Conservation (phyloP, 805 yeast species). For the Cyberlindnera samutprakarnensis region DNA sequence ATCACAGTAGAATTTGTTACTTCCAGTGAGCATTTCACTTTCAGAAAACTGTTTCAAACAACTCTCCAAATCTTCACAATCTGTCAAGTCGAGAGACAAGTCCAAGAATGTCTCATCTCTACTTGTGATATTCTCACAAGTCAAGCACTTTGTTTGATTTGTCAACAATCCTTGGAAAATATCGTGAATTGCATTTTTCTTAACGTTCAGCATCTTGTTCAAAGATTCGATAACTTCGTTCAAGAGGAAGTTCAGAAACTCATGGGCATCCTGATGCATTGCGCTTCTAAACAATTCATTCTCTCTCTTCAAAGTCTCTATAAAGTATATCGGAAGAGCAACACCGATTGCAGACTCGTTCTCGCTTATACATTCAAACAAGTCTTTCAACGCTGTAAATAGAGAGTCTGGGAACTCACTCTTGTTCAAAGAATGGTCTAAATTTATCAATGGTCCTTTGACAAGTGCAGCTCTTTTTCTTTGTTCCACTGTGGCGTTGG, state of each 20-base stretch:
- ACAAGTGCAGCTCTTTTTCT: slow-evolving; percentile 72
- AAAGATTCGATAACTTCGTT: slow-evolving; percentile 57
- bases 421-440: slow-evolving; percentile 57
- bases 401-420: slow-evolving; percentile 44
- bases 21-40: slow-evolving; percentile 76
- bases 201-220: slow-evolving; percentile 13
- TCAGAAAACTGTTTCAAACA: slow-evolving; percentile 78
- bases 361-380: slow-evolving; percentile 79
- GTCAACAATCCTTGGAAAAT: slow-evolving; percentile 81
- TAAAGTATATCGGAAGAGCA: slow-evolving; percentile 70
- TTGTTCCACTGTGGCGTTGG: slow-evolving; percentile 50
- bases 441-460: slow-evolving; percentile 76
- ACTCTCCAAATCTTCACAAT: slow-evolving; percentile 65
- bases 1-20: slow-evolving; percentile 91
- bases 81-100: slow-evolving; percentile 75
- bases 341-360: slow-evolving; percentile 66
- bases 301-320: slow-evolving; percentile 70
- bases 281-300: slow-evolving; percentile 81
- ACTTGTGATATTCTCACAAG: slow-evolving; percentile 76
- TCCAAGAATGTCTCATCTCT: slow-evolving; percentile 86
- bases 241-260: slow-evolving; percentile 79
- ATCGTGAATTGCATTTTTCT: slow-evolving; percentile 50
- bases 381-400: slow-evolving; percentile 69
- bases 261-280: slow-evolving; percentile 99
- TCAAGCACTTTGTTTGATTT: slow-evolving; percentile 81